Evolutionary conservation across 352 stramenopile genomes (phyloP).

Genomic region (Globisporangium parvum): DNA sequence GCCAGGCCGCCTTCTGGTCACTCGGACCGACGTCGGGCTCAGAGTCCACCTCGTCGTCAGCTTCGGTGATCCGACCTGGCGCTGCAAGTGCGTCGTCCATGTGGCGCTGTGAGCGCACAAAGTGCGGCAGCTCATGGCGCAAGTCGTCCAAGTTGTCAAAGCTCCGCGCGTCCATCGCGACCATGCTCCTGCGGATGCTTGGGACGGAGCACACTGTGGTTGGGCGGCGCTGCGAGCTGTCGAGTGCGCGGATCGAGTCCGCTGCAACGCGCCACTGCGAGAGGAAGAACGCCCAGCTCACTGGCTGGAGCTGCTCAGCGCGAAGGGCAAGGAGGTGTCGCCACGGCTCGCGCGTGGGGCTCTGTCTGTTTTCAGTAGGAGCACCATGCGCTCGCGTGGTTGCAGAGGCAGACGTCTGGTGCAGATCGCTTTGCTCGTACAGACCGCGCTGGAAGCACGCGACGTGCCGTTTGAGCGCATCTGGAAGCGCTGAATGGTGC

Average conservation of each 20-base stretch:
- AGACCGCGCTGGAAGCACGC: conserved; percentile 7
- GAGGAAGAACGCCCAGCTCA: conserved; percentile 54
- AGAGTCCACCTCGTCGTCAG: conserved; percentile 3
- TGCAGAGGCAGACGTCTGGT: no score
- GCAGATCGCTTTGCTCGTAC: conserved; percentile 2
- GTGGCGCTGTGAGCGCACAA: conserved; percentile 16
- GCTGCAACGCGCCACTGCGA: conserved; percentile 37
- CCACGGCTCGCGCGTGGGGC: conserved; percentile 17
- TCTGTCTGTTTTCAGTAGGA: background rate
- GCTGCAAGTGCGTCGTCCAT: background rate
- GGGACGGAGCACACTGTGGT: conserved; percentile 27
- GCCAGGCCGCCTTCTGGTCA: background rate
- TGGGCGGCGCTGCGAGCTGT: conserved; percentile 1
- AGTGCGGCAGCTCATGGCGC: conserved; percentile 28
- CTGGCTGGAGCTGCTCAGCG: conserved; percentile 27
- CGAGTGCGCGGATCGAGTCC: conserved; percentile 8
- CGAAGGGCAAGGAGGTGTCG: conserved; percentile 23
- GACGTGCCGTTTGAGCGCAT: conserved; percentile 30
- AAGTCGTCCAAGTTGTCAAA: conserved; percentile 37
- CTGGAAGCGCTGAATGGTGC: conserved; percentile 15
- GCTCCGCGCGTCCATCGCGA: conserved; percentile 31
- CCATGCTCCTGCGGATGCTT: conserved; percentile 22
- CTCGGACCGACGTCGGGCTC: background rate
- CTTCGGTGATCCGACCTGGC: background rate
- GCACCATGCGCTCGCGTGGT: no score